phyloP scores from a whole-genome alignment of 805 yeast genomes.

The Starmerella tilneyi region DNA sequence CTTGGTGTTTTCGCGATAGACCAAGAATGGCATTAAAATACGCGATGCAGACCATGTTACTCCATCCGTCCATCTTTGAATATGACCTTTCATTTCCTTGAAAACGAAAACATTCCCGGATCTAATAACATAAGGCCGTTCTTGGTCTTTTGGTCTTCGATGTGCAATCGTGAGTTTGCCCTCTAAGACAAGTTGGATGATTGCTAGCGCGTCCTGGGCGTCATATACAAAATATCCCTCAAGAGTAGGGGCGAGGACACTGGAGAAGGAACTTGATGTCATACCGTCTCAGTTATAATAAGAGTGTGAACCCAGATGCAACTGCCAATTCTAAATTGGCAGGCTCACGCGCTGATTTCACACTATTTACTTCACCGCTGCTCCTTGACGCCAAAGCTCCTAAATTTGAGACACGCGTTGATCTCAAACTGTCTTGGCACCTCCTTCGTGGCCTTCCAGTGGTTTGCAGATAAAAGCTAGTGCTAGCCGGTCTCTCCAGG shows the following conservation, averaged over 20 bases:
- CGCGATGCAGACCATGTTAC: slow-evolving; percentile 87
- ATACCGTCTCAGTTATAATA: neutral
- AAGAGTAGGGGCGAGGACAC: slow-evolving; percentile 42
- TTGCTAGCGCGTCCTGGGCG: slow-evolving; percentile 69
- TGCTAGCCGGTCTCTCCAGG: no score
- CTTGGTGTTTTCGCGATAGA: slow-evolving; percentile 56
- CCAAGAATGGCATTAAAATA: slow-evolving; percentile 71
- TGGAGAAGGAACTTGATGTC: neutral
- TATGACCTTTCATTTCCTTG: slow-evolving; percentile 69
- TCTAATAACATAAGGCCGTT: slow-evolving; percentile 51
- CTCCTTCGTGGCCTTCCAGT: neutral
- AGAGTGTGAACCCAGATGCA: neutral
- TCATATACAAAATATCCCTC: slow-evolving; percentile 62
- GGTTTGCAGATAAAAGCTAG: no score
- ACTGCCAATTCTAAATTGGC: slow-evolving; percentile 1
- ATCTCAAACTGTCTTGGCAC: neutral
- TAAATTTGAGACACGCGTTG: slow-evolving; percentile 1
- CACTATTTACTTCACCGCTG: no score
- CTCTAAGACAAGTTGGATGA: slow-evolving; percentile 68
- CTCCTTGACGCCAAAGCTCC: no score
- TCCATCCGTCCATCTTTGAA: slow-evolving; percentile 96
- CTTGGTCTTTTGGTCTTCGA: slow-evolving; percentile 74
- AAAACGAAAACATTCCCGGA: slow-evolving; percentile 80
- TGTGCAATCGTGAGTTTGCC: slow-evolving; percentile 51
- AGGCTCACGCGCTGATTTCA: neutral